Evolutionary conservation across 495 filamentous ascomycete species (phyloP), one percentile per base, ranked within the genome.

Genomic region (Daldinia loculata): DNA sequence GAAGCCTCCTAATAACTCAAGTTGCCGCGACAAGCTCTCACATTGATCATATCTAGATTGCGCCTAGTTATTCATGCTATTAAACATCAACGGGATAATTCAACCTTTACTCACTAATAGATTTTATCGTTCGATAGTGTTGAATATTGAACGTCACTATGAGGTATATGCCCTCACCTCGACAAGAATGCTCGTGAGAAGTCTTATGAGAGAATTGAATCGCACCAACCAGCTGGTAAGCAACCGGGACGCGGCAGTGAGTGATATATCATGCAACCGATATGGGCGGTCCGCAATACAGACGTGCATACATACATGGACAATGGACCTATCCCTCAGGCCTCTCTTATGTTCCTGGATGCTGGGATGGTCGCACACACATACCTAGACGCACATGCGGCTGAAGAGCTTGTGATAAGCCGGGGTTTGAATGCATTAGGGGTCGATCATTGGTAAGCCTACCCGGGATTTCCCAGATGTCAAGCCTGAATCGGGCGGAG

Each of bases 361-460:
- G 39, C 26, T 26, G 26, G 59, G 53, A 56, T 60, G 58, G 69
- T 67, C 24, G 43, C 69, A 67, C 69, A 69, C 55, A 12, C 53
- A 34, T 52, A 12, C 53, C 27, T 52, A 19, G 2, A 41, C 43
- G 29, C 65, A 57, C 56, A 72, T 72, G 70, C 70, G 70, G 70
- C 70, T 72, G 70, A 72, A 72, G 61, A 56, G 55, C 52, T 69
- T 56, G 65, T 72, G 70, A 72, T 69, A 58, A 69, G 65, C 56
- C 27, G 43, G 65, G 70, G 50, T 58, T 26, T 7, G 36, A 67
- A 72, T 72, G 70, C 70, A 72, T 72, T 68, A 72, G 70, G 70
- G 65, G 70, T 68, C 48, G 70, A 72, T 72, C 70, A 72, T 72
- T 69, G 70, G 70, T 69, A 72, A 61, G 61, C 53, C 61, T 51